Evolutionary conservation across 257 asterid species (phyloP).

Genomic region (Anisodus tanguticus): DNA sequence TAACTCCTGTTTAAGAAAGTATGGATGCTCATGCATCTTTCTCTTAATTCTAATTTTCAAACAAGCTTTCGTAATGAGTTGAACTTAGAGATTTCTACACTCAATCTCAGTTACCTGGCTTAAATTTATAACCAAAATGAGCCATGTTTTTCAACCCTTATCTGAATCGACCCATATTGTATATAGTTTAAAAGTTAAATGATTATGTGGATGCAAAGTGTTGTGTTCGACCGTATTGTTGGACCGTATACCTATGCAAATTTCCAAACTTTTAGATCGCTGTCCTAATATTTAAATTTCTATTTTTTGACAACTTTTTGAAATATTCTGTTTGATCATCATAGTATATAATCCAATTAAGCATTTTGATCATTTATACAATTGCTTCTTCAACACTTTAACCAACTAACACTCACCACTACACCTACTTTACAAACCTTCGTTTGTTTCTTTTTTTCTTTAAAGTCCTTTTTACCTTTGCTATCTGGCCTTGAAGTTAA

Average conservation of each 20-base stretch:
- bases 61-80: not conserved
- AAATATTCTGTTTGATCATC: slow-evolving; percentile 7
- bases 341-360: not conserved
- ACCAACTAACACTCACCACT: not conserved
- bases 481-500: slow-evolving; percentile 56
- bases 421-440: slow-evolving; percentile 23
- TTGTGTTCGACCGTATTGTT: not conserved
- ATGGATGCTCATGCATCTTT: too few relatives aligned
- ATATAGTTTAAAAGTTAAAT: not conserved
- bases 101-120: not conserved
- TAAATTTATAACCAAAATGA: not conserved
- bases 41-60: not conserved
- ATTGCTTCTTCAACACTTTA: slow-evolving; percentile 19
- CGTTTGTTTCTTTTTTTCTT: not conserved
- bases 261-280: not conserved
- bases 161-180: not conserved
- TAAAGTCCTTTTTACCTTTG: not conserved
- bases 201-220: not conserved
- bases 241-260: not conserved
- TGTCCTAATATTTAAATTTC: not conserved
- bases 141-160: not conserved
- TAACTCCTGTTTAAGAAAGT: too few relatives aligned
- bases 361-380: not conserved
- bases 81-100: not conserved
- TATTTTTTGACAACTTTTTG: not conserved